Base-by-base conservation (phyloP, 2,329 filamentous ascomycete species). In the Neopestalotiopsis clavispora region DNA sequence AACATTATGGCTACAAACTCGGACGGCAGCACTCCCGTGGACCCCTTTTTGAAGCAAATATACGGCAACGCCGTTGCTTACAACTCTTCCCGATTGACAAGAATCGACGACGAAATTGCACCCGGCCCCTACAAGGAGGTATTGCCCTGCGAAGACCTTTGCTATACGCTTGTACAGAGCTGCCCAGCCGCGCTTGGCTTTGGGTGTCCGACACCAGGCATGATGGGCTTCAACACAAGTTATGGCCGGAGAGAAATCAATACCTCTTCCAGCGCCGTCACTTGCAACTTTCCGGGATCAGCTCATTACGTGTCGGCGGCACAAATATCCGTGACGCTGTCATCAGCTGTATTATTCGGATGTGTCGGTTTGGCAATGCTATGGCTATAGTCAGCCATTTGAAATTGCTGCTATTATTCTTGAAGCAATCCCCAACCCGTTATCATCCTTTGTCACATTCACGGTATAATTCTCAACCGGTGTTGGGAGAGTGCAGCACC, bases 81-180 rank as follows among this genome's bases (percentile, higher is more conserved):
- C 66, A 90, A 86, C 68, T 79, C 82, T 9, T 93, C 91, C 13
- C 88, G 95, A 20, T 95, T 94, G 75, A 77, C 85, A 0, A 81
- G 88, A 62, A 96, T 98, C 73, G 94, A 98, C 75, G 74, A 83
- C 2, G 73, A 82, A 1, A 89, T 98, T 69, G 81, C 86, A 71
- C 95, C 96, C 0, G 96, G 96, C 0, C 96, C 96, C 0, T 98
- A 99, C 81, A 97, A 95, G 77, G 96, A 99, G 82, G 84, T 98
- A 23, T 83, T 97, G 9, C 96, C 96, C 0, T 98, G 95, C 76
- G 89, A 93, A 70, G 92, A 97, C 72, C 82, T 98, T 65, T 99
- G 96, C 82, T 96, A 94, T 78, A 89, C 91, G 67, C 85, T 99
- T 1, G 93, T 97, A 12, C 90, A 92, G 80, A 94, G 89, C 76